phyloP scores from a whole-genome alignment of 2,329 filamentous ascomycete genomes.

The Exophiala dermatitidis region DNA sequence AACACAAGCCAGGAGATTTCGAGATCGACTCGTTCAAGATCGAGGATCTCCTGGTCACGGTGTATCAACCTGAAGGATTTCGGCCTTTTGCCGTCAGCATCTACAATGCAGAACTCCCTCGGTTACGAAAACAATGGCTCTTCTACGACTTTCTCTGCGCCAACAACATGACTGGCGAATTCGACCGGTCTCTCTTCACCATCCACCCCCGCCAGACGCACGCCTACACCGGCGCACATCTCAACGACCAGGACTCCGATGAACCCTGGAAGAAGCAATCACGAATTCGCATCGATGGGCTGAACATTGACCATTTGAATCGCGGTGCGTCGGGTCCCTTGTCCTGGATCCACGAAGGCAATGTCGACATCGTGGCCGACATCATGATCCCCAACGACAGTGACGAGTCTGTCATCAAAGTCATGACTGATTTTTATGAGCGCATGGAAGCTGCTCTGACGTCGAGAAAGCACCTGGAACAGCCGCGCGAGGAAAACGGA shows the following conservation, averaged over 20 bases:
- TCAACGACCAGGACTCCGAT: conserved; percentile 47
- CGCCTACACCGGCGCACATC: conserved; percentile 60
- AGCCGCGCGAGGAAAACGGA: neutral
- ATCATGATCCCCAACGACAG: conserved; percentile 87
- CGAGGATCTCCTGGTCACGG: conserved; percentile 82
- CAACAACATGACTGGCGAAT: conserved; percentile 92
- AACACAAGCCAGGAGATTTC: conserved; percentile 86
- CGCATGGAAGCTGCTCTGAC: conserved; percentile 64
- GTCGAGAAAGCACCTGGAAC: conserved; percentile 20
- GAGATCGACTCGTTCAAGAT: conserved; percentile 96
- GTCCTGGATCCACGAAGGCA: conserved; percentile 95
- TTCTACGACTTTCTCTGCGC: conserved; percentile 97
- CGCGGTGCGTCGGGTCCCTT: conserved; percentile 88
- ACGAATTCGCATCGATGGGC: conserved; percentile 79
- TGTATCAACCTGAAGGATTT: conserved; percentile 85
- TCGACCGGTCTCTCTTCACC: conserved; percentile 91
- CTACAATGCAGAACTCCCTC: conserved; percentile 88
- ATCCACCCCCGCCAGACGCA: conserved; percentile 92
- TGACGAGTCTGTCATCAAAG: conserved; percentile 83
- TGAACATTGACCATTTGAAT: conserved; percentile 94
- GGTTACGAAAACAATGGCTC: conserved; percentile 89
- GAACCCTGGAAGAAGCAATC: conserved; percentile 93
- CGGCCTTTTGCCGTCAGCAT: conserved; percentile 94
- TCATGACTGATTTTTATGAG: conserved; percentile 96
- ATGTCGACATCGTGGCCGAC: conserved; percentile 92